Conservation (phyloP, 1,139 yeast genomes). For the Saccharomyces hybrid region DNA sequence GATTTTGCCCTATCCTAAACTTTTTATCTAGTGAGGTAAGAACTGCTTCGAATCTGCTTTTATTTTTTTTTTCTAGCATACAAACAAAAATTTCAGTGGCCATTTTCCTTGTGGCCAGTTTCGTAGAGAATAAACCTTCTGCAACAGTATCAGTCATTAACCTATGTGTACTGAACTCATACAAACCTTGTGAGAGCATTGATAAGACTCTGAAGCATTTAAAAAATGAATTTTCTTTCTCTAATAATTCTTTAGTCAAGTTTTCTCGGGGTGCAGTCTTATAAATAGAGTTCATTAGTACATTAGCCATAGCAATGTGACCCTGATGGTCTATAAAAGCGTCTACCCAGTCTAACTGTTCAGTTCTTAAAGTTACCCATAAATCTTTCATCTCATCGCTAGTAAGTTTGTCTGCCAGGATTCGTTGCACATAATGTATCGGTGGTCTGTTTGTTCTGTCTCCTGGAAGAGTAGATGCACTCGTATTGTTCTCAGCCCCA, state of each 20-base stretch:
- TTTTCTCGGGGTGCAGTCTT: constrained; percentile 21
- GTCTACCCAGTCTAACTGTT: constrained; percentile 85
- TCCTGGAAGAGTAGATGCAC: constrained; percentile 11
- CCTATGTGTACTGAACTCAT: constrained; percentile 44
- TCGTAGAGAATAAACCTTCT: constrained; percentile 51
- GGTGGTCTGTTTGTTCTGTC: constrained; percentile 41
- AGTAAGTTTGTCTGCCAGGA: constrained; percentile 63
- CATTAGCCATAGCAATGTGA: constrained; percentile 69
- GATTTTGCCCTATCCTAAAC: constrained; percentile 36
- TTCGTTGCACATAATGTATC: constrained; percentile 65
- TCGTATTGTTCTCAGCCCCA: constrained; percentile 9
- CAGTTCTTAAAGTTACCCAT: constrained; percentile 88
- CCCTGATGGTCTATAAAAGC: constrained; percentile 80
- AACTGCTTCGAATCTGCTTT: constrained; percentile 26
- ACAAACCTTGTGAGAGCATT: constrained; percentile 49
- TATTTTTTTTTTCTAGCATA: constrained; percentile 43
- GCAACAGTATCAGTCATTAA: constrained; percentile 51
- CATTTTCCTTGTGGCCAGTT: constrained; percentile 65
- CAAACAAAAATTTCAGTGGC: constrained; percentile 71
- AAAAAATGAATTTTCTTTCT: constrained; percentile 51
- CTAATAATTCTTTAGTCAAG: constrained; percentile 35
- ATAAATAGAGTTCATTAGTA: constrained; percentile 37
- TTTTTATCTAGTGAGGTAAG: constrained; percentile 21
- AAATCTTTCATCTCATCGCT: constrained; percentile 69
- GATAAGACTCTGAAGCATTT: constrained; percentile 57